Base-by-base conservation (phyloP, 179 eudicot species). In the Corrigiola litoralis region DNA sequence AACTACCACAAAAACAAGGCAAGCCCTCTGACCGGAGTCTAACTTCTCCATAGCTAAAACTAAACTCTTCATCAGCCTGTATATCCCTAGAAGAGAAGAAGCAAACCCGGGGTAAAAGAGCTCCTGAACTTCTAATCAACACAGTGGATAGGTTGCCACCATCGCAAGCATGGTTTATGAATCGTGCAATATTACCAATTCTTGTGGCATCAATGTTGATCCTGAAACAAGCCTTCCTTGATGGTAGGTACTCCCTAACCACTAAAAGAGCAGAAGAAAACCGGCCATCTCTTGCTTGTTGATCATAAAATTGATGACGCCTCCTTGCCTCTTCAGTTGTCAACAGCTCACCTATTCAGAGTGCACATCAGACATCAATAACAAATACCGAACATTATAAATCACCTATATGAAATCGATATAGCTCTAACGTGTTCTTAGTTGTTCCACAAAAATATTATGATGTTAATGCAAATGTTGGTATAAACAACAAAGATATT, bases 111-210 rank as follows among this genome's bases (percentile, higher is more conserved):
- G 98, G 96, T 28, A 92, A 42, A 55, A 85, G 65, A 66, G 84
- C 77, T 29, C 98, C 95, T n/a, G 86, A 81, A 56, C 76, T 84
- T 77, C 95, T 80, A 42, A 89, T 81, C n/a, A 90, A 44, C 16
- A 73, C 77, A 0, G 85, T 79, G 31, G 78, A 80, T 23, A 92
- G 77, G 65, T 87, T 90, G 13, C 98, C 97, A 13, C 97, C 99
- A 61, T 87, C 94, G 64, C 99, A 90, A 17, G 97, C 84, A 75
- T 94, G 99, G 74, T 94, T 94, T 41, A 94, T 84, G 71, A 87
- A 94, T 20, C 91, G 78, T 1, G 87, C 94, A 29, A 86, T 63
- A 57, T 94, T 94, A 11, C 95, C 99, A 0, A 81, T 75, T 57
- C 69, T 68, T 3, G 97, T 94, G 20, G 97, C 95, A 62, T 94